Base-by-base conservation (phyloP, 805 yeast species). In the Cyberlindnera nakhonratchasimensis region DNA sequence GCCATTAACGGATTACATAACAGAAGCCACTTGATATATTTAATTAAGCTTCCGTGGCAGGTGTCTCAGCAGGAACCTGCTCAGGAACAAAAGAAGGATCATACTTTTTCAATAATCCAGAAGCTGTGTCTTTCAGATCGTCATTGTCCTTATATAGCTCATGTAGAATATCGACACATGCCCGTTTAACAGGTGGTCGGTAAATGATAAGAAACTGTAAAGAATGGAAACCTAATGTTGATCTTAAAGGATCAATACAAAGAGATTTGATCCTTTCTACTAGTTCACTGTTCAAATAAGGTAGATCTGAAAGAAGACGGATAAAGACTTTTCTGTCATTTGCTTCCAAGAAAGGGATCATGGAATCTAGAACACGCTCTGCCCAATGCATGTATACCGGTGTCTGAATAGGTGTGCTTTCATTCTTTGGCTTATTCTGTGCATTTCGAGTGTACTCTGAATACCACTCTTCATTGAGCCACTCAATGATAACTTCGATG, bases 381-480 rank as follows among this genome's bases (percentile, higher is more conserved):
- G 91, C 77, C 84, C 95, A 88, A 43, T 71, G 69, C 43, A 74
- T 62, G 61, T 93, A 93, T 3, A 54, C 61, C 14, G 79, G 79
- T 0, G 78, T 71, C 8, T 53, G 53, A n/a, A 52, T 55, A 9
- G 45, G 43, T 12, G 47, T 43, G 10, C 45, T 42, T 13, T 46
- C 43, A 7, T 46, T 44, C 5, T 59, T 55, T 10, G 54, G 50
- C 2, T 56, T 57, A 43, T 39, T 44, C 16, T 55, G 56, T 42
- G 50, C 49, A 21, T 58, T 50, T 45, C 50, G 46, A 51, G 66
- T 45, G 21, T 53, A 65, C 55, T 82, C 86, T 37, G 77, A 69
- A 64, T 78, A 81, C 95, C 96, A 93, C 62, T 93, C 99, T 64
- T 93, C 99, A 55, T 85, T 90, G 42, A 93, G 66, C 99, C 99